phyloP scores from a whole-genome alignment of 202 grass and related monocot genomes.

The Hordeum pubiflorum region DNA sequence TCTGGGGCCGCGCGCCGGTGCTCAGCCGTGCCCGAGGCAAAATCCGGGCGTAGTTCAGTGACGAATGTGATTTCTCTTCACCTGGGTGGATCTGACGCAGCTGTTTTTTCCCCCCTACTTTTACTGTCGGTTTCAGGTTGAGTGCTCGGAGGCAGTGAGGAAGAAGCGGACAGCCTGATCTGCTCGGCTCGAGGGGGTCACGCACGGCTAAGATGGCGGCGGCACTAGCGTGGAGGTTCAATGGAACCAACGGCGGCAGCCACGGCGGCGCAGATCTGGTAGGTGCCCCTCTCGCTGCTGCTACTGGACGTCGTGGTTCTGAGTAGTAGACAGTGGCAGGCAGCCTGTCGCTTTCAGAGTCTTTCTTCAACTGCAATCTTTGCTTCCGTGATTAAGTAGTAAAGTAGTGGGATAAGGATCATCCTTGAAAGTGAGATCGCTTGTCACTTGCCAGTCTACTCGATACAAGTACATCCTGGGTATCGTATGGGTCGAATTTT shows the following conservation, averaged over 20 bases:
- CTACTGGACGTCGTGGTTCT: neutral
- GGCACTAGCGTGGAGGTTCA: conserved; percentile 77
- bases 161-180: conserved; percentile 22
- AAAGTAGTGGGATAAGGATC: conserved; percentile 20
- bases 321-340: neutral
- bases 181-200: conserved; percentile 9
- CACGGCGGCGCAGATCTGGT: conserved; percentile 83
- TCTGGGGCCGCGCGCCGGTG: neutral
- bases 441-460: neutral
- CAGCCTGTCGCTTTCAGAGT: conserved; percentile 21
- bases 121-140: conserved; percentile 46
- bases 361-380: neutral
- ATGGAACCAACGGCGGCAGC: conserved; percentile 59
- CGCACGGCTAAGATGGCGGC: conserved; percentile 51
- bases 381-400: neutral
- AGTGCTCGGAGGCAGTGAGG: conserved; percentile 18
- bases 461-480: neutral
- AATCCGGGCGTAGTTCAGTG: neutral
- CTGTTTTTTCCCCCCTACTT: neutral
- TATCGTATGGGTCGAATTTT: neutral
- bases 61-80: neutral
- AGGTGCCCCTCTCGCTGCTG: conserved; percentile 7
- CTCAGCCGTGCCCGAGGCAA: neutral
- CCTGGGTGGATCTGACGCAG: conserved; percentile 36
- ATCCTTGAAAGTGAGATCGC: conserved; percentile 17